Base-by-base conservation (phyloP, 1,284 basidiomycete species). In the Boletus subluridellus region DNA sequence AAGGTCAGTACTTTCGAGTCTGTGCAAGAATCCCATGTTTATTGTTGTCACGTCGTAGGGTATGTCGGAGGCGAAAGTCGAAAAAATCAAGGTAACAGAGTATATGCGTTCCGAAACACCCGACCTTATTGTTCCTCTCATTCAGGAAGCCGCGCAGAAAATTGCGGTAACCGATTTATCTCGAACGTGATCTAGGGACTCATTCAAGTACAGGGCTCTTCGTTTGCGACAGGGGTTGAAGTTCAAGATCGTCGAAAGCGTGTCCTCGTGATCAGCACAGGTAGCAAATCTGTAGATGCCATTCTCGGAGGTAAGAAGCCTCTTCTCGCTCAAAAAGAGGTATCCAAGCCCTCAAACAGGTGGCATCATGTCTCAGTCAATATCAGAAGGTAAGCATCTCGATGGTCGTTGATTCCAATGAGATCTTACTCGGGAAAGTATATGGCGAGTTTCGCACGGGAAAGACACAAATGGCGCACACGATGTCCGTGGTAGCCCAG, bases 381-480 rank as follows among this genome's bases (percentile, higher is more conserved):
- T 96, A 63, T 90, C 92, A 14, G 94, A 95, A 87, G 88, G 92
- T 87, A 54, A 74, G 63, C 48, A 17, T 28, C 26, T 57, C 26
- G 17, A 52, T 44, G 5, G 5, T 47, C 28, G 5, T 55, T 32
- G 39, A 42, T 49, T 46, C 14, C 12, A 44, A 41, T 46, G 9
- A 24, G 32, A 51, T 57, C 39, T 54, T 60, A 39, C 44, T 54
- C 42, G 28, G 47, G 17, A 26, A 30, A 90, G 89, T 90, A 1
- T 90, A 91, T 65, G 89, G 90, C 55, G 86, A 92, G 71, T 88
- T 86, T 70, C 83, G 90, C 24, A 94, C 92, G 0, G 91, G 91
- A 44, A 94, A 96, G 77, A 96, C 94, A 6, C 94, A 96, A 69
- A 79, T 96, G 45, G 92, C 91, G 30, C 94, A 96, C 75, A 97